Conservation (phyloP, 257 asterid genomes). For the Lavandula angustifolia region DNA sequence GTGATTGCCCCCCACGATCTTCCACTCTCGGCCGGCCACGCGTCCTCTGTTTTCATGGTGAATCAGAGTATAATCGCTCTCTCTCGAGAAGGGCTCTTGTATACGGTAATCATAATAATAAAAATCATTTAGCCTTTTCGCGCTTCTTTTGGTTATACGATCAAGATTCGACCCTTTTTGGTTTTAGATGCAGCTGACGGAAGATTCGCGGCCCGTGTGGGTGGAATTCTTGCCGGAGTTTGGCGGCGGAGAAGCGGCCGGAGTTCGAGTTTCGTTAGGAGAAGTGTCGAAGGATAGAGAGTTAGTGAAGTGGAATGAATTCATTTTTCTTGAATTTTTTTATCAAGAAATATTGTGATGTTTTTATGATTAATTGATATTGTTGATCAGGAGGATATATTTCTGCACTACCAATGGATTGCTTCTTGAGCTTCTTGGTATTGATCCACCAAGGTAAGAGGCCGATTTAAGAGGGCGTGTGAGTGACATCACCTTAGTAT, state of each 20-base stretch:
- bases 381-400: constrained; percentile 64
- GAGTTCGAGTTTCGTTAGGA: constrained; percentile 44
- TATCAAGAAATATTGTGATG: not conserved
- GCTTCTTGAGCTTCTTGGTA: constrained; percentile 53
- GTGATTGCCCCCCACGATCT: constrained; percentile 84
- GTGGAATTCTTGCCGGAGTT: constrained; percentile 50
- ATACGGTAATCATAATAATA: too few species aligned
- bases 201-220: constrained; percentile 70
- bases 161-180: too few species aligned
- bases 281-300: constrained; percentile 53
- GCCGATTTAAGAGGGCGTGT: too few species aligned
- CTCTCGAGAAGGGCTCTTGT: constrained; percentile 56
- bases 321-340: not conserved
- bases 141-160: too few species aligned
- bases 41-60: constrained; percentile 61
- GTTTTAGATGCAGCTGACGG: constrained; percentile 64
- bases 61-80: constrained; percentile 79
- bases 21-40: constrained; percentile 58
- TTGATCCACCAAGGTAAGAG: constrained; percentile 68
- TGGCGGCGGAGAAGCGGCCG: constrained; percentile 30
- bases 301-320: constrained; percentile 49
- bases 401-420: constrained; percentile 67
- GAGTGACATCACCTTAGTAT: too few species aligned
- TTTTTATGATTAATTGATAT: constrained; percentile 16
- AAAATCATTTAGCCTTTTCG: too few species aligned